These are phyloP conservation scores for Calonectria hongkongensis DNA, from an alignment of 2,329 filamentous ascomycete species.

Conservation along the genomic window DNA sequence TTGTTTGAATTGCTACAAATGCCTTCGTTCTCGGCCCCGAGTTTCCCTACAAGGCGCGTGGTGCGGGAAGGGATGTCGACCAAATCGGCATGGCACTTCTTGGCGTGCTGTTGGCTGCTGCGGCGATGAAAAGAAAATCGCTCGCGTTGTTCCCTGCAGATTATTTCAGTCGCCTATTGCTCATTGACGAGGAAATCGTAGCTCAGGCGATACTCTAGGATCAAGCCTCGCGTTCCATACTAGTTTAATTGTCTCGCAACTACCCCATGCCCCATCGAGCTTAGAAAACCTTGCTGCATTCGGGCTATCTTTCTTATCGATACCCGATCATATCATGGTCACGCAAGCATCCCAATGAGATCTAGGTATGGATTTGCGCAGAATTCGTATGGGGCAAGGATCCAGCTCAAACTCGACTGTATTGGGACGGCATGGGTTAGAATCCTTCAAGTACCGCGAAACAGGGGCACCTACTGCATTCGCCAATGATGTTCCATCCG, in stretches of 20 bases:
- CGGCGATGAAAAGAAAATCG: background rate
- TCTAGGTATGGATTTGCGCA: background rate
- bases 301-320: background rate
- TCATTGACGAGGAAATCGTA: background rate
- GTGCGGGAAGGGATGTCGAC: background rate
- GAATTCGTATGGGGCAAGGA: background rate
- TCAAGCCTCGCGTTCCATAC: too few relatives aligned
- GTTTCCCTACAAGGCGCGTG: background rate
- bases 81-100: background rate
- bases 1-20: background rate
- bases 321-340: background rate
- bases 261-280: background rate
- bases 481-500: background rate
- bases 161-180: background rate
- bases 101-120: background rate
- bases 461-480: background rate
- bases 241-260: background rate
- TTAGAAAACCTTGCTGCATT: background rate
- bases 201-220: slow-evolving; percentile 8
- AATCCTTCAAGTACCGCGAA: background rate
- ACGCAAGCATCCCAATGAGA: background rate
- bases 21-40: background rate
- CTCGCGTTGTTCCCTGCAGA: background rate
- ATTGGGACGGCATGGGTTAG: background rate
- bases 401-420: background rate